Evolutionary conservation across 1,139 yeast genomes (phyloP).

Genomic region (Hansenula lynferdii): DNA sequence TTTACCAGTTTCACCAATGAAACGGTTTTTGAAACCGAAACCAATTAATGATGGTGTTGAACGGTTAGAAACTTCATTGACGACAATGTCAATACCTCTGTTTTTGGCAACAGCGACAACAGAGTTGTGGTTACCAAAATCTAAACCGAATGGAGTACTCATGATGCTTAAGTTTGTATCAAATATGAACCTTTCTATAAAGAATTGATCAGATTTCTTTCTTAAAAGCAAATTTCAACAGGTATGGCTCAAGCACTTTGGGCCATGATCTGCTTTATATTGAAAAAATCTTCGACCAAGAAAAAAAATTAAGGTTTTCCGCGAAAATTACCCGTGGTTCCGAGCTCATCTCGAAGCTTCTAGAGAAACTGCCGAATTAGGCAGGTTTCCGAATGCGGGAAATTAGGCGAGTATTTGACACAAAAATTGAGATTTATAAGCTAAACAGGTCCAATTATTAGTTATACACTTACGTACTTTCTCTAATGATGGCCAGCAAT

Average conservation of each 20-base stretch:
- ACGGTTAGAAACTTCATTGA: constrained; percentile 98
- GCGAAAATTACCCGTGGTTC: background rate
- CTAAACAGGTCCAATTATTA: background rate
- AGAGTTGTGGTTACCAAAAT: constrained; percentile 92
- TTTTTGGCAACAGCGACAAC: constrained; percentile 97
- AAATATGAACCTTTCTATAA: background rate
- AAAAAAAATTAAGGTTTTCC: constrained; percentile 1
- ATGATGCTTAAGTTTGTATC: constrained; percentile 28
- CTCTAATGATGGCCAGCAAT: constrained; percentile 44
- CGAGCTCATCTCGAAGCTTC: constrained; percentile 3
- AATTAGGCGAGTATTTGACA: background rate
- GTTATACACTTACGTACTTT: constrained; percentile 7
- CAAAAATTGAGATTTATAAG: constrained; percentile 1
- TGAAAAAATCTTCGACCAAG: constrained; percentile 1
- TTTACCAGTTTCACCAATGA: constrained; percentile 93
- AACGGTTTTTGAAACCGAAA: constrained; percentile 84
- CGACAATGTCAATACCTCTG: constrained; percentile 97
- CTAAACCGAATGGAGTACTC: constrained; percentile 97
- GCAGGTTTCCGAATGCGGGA: background rate
- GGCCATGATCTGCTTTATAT: constrained; percentile 2
- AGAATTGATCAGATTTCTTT: background rate
- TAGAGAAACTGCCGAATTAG: background rate
- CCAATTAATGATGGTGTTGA: constrained; percentile 94
- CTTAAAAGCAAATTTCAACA: background rate
- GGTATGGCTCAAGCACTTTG: background rate